Conservation (phyloP, 1,284 basidiomycete species). For the Ganoderma boninense region DNA sequence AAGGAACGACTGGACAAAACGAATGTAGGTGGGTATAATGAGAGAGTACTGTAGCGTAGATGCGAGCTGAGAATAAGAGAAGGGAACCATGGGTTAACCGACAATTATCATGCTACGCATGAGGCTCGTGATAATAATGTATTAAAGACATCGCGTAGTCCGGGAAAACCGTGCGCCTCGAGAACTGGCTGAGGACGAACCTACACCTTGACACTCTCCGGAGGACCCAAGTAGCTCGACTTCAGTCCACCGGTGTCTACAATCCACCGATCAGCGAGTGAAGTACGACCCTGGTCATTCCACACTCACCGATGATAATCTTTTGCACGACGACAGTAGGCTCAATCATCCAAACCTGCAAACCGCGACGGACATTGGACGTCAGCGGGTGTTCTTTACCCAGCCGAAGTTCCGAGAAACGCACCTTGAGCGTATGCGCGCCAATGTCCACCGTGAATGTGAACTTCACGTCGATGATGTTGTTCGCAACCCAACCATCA, state of each 20-base stretch:
- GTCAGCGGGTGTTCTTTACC: background rate
- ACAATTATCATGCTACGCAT: background rate
- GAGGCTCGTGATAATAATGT: background rate
- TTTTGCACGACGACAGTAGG: slow-evolving; percentile 69
- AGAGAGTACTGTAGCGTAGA: background rate
- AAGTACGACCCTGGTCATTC: background rate
- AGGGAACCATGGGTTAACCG: no score
- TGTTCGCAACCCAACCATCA: slow-evolving; percentile 66
- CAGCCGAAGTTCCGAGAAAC: slow-evolving; percentile 10
- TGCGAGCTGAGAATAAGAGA: no score
- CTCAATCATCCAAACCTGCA: slow-evolving; percentile 66
- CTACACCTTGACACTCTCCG: slow-evolving; percentile 56
- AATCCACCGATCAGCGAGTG: background rate
- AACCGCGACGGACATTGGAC: background rate
- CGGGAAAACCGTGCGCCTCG: no score
- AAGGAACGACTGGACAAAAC: background rate
- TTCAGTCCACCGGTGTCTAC: slow-evolving; percentile 63
- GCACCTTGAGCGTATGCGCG: slow-evolving; percentile 64
- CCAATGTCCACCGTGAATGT: slow-evolving; percentile 55
- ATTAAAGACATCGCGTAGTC: no score
- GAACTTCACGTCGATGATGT: slow-evolving; percentile 45
- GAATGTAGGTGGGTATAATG: background rate
- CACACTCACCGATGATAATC: slow-evolving; percentile 62
- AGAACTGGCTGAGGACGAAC: background rate
- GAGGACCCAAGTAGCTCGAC: slow-evolving; percentile 68